Conservation (phyloP, 2,329 filamentous ascomycete genomes). For the Chalaropsis thielavioides region DNA sequence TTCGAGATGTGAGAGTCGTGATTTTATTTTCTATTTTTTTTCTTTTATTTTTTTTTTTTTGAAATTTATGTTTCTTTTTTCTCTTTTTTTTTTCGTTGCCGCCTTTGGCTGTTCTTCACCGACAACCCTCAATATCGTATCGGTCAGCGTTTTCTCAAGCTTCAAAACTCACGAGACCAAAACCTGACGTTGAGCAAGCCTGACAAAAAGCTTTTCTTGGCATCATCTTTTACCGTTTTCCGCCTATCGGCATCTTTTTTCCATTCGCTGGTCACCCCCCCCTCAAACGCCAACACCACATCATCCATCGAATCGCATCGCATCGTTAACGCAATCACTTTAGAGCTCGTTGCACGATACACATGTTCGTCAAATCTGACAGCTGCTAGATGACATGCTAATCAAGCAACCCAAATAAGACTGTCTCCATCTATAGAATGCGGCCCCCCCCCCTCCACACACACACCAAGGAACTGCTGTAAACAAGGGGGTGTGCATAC, state of each 20-base stretch:
- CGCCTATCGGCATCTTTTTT: neutral
- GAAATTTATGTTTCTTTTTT: neutral
- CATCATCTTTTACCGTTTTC: neutral
- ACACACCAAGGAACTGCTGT: neutral
- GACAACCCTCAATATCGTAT: neutral
- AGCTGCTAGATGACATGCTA: neutral
- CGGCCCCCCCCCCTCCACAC: neutral
- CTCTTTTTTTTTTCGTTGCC: neutral
- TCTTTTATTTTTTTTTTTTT: too few species aligned
- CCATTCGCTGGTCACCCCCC: neutral
- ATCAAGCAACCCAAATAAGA: neutral
- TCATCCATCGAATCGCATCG: neutral
- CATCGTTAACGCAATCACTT: slow-evolving; percentile 3
- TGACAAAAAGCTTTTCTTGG: neutral
- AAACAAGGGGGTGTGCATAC: slow-evolving; percentile 10
- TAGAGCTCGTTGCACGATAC: neutral
- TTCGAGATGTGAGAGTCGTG: neutral
- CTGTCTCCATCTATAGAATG: neutral
- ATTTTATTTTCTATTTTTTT: neutral
- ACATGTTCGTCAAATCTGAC: neutral
- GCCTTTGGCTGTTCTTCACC: neutral
- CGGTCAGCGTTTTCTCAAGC: neutral
- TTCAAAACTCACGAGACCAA: neutral
- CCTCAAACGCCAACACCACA: neutral
- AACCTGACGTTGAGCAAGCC: neutral